Conservation (phyloP, 495 filamentous ascomycete genomes). For the Aspergillus diversus region DNA sequence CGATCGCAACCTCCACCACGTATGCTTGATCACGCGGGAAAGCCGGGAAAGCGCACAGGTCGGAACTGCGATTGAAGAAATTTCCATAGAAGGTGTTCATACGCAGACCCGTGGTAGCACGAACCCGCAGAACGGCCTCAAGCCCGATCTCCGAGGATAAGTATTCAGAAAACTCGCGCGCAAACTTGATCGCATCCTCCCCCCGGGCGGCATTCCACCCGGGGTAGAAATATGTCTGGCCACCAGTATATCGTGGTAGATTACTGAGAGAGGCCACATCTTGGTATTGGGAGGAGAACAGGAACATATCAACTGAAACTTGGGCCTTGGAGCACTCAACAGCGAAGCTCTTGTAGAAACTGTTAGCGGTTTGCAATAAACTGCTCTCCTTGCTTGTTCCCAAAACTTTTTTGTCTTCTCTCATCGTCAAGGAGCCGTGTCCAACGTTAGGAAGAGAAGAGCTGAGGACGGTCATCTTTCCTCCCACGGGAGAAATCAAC, state of each 20-base stretch:
- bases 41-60: conserved; percentile 96
- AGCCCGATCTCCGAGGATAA: conserved; percentile 93
- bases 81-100: conserved; percentile 99
- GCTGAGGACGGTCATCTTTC: conserved; percentile 90
- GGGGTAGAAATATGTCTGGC: conserved; percentile 98
- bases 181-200: conserved; percentile 98
- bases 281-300: conserved; percentile 96
- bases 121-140: conserved; percentile 92
- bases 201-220: conserved; percentile 92
- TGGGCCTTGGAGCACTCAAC: conserved; percentile 99
- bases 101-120: conserved; percentile 90
- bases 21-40: conserved; percentile 97
- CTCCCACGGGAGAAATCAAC: conserved; percentile 88
- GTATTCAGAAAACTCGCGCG: conserved; percentile 93
- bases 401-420: conserved; percentile 95
- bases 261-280: conserved; percentile 96
- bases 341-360: conserved; percentile 99
- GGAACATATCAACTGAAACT: conserved; percentile 98
- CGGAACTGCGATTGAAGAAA: conserved; percentile 97
- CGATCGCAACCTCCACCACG: conserved; percentile 98
- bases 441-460: conserved; percentile 91
- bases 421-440: conserved; percentile 85
- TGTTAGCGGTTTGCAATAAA: conserved; percentile 86
- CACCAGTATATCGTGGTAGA: conserved; percentile 92
- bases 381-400: conserved; percentile 89